These are phyloP conservation scores for Podospora fimiseda DNA, from an alignment of 495 filamentous ascomycete species.

Conservation along the genomic window DNA sequence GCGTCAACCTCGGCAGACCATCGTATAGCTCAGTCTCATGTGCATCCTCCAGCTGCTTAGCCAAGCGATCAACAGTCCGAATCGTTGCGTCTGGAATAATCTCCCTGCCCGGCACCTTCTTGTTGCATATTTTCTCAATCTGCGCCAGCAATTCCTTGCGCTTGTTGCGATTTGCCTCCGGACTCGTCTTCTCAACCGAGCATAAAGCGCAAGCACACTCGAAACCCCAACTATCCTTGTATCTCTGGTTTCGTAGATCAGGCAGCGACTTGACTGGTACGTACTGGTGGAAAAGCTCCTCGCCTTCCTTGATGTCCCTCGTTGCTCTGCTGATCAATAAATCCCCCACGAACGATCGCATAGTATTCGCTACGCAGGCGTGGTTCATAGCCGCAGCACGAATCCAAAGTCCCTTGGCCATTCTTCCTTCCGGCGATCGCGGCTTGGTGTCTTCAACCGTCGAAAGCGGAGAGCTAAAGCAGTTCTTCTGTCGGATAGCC, in stretches of 20 bases:
- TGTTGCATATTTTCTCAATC: slow-evolving; percentile 23
- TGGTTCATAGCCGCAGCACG: slow-evolving; percentile 52
- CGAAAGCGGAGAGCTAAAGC: slow-evolving; percentile 41
- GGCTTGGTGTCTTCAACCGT: slow-evolving; percentile 32
- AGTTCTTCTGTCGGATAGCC: slow-evolving; percentile 41
- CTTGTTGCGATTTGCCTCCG: slow-evolving; percentile 13
- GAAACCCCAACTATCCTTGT: slow-evolving; percentile 42
- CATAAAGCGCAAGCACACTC: slow-evolving; percentile 44
- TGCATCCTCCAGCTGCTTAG: slow-evolving; percentile 30
- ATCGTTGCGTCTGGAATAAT: slow-evolving; percentile 27
- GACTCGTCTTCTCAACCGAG: slow-evolving; percentile 16
- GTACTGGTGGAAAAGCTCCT: slow-evolving; percentile 45
- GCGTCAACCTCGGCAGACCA: slow-evolving; percentile 30
- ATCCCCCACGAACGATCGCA: slow-evolving; percentile 52
- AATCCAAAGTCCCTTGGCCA: slow-evolving; percentile 47
- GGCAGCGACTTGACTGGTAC: slow-evolving; percentile 22
- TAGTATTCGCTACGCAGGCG: slow-evolving; percentile 46
- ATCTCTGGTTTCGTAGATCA: slow-evolving; percentile 15
- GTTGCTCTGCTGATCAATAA: slow-evolving; percentile 50
- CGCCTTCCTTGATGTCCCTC: slow-evolving; percentile 37
- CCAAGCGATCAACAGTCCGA: slow-evolving; percentile 25
- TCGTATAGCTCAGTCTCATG: slow-evolving; percentile 34
- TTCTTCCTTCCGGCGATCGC: slow-evolving; percentile 14
- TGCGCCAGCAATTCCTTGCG: slow-evolving; percentile 20
- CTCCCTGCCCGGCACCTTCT: slow-evolving; percentile 15